Percentiles rank a stretch among this genome's conserved stretches.
phyloP scores from a whole-genome alignment of 2,329 filamentous ascomycete genomes.

The Fusarium anguioides region DNA sequence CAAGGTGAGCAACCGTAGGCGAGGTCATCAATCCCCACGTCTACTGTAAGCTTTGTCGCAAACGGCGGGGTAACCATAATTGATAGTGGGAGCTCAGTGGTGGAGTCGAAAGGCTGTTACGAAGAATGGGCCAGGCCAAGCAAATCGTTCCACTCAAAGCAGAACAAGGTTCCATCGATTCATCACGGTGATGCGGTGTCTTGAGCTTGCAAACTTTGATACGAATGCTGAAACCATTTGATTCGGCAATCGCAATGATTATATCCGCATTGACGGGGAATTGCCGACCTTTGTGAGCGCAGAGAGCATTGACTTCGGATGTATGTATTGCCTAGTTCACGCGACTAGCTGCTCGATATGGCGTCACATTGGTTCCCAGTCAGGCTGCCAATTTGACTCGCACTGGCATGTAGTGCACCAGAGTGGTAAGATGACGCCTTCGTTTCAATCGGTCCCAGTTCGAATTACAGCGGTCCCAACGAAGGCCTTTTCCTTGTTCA shows the following conservation, averaged over 20 bases:
- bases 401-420: conserved; percentile 3
- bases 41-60: conserved; percentile 39
- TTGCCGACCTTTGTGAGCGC: background rate
- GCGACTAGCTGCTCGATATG: conserved; percentile 19
- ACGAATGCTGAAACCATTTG: background rate
- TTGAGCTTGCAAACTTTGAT: background rate
- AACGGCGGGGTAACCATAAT: conserved; percentile 44
- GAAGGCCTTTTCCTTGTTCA: background rate
- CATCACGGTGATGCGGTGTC: background rate
- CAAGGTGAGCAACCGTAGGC: conserved; percentile 27
- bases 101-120: conserved; percentile 39
- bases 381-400: conserved; percentile 22
- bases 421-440: background rate
- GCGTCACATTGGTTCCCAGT: conserved; percentile 9
- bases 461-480: background rate
- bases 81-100: conserved; percentile 31
- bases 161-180: background rate
- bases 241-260: background rate
- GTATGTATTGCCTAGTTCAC: background rate
- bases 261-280: background rate
- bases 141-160: conserved; percentile 29
- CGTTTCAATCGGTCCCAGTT: background rate
- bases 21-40: conserved; percentile 43
- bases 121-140: conserved; percentile 25
- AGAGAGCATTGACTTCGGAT: background rate